Percentiles rank a stretch among this genome's conserved stretches.
phyloP scores from a whole-genome alignment of 805 yeast genomes.

The Lipomyces starkeyi region DNA sequence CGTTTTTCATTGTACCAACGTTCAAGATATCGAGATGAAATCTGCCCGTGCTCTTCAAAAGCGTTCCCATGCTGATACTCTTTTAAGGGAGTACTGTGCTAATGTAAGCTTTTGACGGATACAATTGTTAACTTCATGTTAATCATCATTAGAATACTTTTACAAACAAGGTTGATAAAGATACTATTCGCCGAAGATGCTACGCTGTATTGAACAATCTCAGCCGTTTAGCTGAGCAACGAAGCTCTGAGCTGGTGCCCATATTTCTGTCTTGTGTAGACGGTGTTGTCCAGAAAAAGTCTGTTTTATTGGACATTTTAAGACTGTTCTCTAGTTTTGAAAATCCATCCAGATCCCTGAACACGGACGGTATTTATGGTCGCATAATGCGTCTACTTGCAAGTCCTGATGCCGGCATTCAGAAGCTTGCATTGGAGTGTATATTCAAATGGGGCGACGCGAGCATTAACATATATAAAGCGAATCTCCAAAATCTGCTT shows the following conservation, averaged over 20 bases:
- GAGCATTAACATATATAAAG: conserved; percentile 68
- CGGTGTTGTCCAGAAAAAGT: conserved; percentile 15
- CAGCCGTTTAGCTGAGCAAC: conserved; percentile 73
- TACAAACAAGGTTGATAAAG: conserved; percentile 10
- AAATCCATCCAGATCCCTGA: conserved; percentile 61
- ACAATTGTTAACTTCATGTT: background rate
- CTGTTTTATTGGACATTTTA: conserved; percentile 51
- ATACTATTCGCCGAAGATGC: conserved; percentile 21
- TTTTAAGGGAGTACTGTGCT: conserved; percentile 6
- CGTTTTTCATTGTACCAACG: conserved; percentile 23
- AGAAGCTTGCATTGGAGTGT: conserved; percentile 73
- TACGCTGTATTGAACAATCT: conserved; percentile 61
- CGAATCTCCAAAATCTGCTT: conserved; percentile 71
- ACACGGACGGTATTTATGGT: conserved; percentile 59
- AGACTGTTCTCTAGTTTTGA: conserved; percentile 69
- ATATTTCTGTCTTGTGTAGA: conserved; percentile 52
- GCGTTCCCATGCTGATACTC: background rate
- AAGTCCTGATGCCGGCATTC: conserved; percentile 65
- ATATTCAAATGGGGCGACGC: conserved; percentile 68
- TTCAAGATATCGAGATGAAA: conserved; percentile 18
- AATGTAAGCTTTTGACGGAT: conserved; percentile 1
- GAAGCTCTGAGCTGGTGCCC: conserved; percentile 63
- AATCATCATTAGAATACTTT: conserved; percentile 11
- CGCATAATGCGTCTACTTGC: conserved; percentile 64
- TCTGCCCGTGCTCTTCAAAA: conserved; percentile 1